Evolutionary conservation across 495 filamentous ascomycete species (phyloP).

Genomic region (Penicillium canescens): DNA sequence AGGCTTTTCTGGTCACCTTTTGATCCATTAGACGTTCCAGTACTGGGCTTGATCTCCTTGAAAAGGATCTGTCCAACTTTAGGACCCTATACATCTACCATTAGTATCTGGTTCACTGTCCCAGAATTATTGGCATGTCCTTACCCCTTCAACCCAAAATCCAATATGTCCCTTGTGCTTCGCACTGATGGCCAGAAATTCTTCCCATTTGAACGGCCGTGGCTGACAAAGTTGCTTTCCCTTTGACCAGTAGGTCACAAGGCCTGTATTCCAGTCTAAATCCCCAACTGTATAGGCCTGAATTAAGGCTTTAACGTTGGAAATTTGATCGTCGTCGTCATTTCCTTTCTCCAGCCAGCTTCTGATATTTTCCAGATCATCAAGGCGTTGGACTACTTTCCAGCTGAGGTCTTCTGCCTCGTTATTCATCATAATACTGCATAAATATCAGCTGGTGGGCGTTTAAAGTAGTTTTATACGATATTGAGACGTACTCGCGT

Average conservation of each 20-base stretch:
- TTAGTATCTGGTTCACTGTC: too few relatives aligned
- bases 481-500: neutral
- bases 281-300: neutral
- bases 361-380: neutral
- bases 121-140: too few relatives aligned
- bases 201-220: constrained; percentile 2
- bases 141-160: constrained; percentile 8
- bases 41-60: too few relatives aligned
- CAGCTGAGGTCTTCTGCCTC: neutral
- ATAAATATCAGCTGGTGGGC: too few relatives aligned
- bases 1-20: too few relatives aligned
- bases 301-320: neutral
- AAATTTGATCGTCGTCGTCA: neutral
- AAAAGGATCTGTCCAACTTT: too few relatives aligned
- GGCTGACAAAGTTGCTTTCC: constrained; percentile 8
- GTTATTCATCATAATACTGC: neutral
- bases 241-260: constrained; percentile 9
- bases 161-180: neutral
- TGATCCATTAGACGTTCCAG: too few relatives aligned
- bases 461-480: too few relatives aligned
- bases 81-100: too few relatives aligned
- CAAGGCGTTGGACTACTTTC: neutral
- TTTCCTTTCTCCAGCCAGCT: neutral
- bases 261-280: neutral
- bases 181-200: neutral